These are phyloP conservation scores for Sporothrix globosa DNA, from an alignment of 2,329 filamentous ascomycete species.

Conservation along the genomic window DNA sequence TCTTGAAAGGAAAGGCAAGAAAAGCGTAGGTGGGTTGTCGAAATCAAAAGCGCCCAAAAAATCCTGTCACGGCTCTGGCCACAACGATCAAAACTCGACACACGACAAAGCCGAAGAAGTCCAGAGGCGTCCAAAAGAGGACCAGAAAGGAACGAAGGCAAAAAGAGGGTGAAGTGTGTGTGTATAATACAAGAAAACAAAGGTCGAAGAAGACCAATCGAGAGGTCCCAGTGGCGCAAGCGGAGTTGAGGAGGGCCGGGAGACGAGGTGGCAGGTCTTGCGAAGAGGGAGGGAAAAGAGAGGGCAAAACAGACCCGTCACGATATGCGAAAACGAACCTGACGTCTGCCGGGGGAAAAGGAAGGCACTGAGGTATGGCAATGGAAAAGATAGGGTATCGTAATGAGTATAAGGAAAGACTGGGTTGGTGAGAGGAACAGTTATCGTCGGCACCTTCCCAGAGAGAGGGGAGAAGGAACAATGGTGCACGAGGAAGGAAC, in stretches of 20 bases:
- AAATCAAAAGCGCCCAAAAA: slow-evolving; percentile 25
- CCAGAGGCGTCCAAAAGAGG: slow-evolving; percentile 12
- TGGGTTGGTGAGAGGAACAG: not conserved
- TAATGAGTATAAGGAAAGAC: not conserved
- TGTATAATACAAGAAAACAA: slow-evolving; percentile 18
- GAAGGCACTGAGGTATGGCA: not conserved
- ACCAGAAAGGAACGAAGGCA: slow-evolving; percentile 27
- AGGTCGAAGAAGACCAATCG: not conserved
- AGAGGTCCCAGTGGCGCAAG: not conserved
- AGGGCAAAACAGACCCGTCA: slow-evolving; percentile 1
- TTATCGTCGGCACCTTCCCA: slow-evolving; percentile 17
- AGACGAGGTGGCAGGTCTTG: not conserved
- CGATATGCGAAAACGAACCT: not conserved
- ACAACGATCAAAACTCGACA: slow-evolving; percentile 10
- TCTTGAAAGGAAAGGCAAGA: slow-evolving; percentile 11
- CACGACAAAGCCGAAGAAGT: not conserved
- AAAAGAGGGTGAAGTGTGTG: slow-evolving; percentile 37
- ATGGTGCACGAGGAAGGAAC: slow-evolving; percentile 20
- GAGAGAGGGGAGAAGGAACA: slow-evolving; percentile 19
- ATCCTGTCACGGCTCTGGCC: slow-evolving; percentile 22
- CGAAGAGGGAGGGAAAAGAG: not conserved
- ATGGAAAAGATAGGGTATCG: slow-evolving; percentile 12
- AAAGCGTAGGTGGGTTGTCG: not conserved
- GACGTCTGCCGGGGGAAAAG: not conserved
- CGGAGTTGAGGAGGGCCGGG: not conserved